These are phyloP conservation scores for Aspergillus pseudoglaucus DNA, from an alignment of 2,329 filamentous ascomycete species.

Conservation along the genomic window DNA sequence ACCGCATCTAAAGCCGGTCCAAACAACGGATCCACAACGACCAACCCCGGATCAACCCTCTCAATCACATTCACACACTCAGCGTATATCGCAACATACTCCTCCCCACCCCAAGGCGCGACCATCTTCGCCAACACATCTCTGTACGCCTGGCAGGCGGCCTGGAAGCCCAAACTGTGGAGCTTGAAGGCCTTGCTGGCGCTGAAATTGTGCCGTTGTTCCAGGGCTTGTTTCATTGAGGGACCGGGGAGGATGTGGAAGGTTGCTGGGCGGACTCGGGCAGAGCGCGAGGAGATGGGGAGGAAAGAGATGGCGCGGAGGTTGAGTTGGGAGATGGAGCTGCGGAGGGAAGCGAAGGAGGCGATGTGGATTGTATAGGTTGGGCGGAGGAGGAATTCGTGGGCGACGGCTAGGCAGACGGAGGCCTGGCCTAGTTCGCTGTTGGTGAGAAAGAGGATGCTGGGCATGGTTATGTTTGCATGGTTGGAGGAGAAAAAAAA, in stretches of 20 bases:
- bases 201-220: neutral
- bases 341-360: slow-evolving; percentile 29
- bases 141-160: slow-evolving; percentile 19
- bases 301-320: slow-evolving; percentile 4
- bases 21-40: slow-evolving; percentile 37
- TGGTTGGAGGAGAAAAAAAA: neutral
- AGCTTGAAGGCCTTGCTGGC: slow-evolving; percentile 4
- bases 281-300: neutral
- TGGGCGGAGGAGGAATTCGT: slow-evolving; percentile 29
- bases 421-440: slow-evolving; percentile 38
- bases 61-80: slow-evolving; percentile 29
- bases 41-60: slow-evolving; percentile 27
- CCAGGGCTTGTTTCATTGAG: slow-evolving; percentile 13
- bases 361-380: slow-evolving; percentile 37
- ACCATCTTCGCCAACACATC: slow-evolving; percentile 7
- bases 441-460: slow-evolving; percentile 37
- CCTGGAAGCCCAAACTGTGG: slow-evolving; percentile 20
- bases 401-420: slow-evolving; percentile 34
- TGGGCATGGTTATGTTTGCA: neutral
- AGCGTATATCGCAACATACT: slow-evolving; percentile 34
- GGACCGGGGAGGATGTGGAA: slow-evolving; percentile 22
- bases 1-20: slow-evolving; percentile 36
- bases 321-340: slow-evolving; percentile 16
- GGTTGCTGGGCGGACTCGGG: slow-evolving; percentile 3
- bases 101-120: slow-evolving; percentile 24